These are phyloP conservation scores for Tagetes erecta DNA, from an alignment of 129 eudicot species.

Conservation along the genomic window DNA sequence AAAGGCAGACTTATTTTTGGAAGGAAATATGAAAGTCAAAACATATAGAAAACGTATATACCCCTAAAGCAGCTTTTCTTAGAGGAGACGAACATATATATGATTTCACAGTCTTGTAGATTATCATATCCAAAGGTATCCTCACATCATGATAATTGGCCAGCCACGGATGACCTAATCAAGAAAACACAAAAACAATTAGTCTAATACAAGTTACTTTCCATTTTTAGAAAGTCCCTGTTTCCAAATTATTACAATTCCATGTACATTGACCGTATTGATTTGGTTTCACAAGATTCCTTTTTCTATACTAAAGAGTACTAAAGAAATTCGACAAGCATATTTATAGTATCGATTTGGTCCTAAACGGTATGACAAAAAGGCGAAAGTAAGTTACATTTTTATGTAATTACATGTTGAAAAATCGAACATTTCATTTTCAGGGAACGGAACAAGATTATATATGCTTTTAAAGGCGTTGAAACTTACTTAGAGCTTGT, in stretches of 20 bases:
- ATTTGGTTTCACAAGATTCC: neutral
- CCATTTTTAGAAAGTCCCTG: neutral
- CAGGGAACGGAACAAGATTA: neutral
- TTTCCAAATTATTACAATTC: neutral
- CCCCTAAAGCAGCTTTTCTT: slow-evolving; percentile 94
- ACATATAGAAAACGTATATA: slow-evolving; percentile 28
- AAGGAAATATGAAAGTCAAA: neutral
- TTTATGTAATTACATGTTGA: neutral
- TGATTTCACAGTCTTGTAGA: slow-evolving; percentile 78
- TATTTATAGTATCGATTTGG: neutral
- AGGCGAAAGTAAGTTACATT: neutral
- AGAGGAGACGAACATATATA: slow-evolving; percentile 86
- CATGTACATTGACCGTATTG: neutral
- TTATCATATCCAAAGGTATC: slow-evolving; percentile 93
- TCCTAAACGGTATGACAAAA: neutral
- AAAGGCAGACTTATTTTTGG: neutral
- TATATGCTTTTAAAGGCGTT: neutral
- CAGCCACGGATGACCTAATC: slow-evolving; percentile 99
- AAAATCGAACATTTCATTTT: neutral
- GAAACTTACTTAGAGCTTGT: slow-evolving; percentile 85
- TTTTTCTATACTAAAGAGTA: neutral
- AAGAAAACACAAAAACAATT: slow-evolving; percentile 25
- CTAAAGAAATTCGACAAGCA: neutral
- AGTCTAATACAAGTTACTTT: neutral
- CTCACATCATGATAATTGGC: slow-evolving; percentile 68